phyloP scores from a whole-genome alignment of 257 asterid species.

The Solanum piurae region DNA sequence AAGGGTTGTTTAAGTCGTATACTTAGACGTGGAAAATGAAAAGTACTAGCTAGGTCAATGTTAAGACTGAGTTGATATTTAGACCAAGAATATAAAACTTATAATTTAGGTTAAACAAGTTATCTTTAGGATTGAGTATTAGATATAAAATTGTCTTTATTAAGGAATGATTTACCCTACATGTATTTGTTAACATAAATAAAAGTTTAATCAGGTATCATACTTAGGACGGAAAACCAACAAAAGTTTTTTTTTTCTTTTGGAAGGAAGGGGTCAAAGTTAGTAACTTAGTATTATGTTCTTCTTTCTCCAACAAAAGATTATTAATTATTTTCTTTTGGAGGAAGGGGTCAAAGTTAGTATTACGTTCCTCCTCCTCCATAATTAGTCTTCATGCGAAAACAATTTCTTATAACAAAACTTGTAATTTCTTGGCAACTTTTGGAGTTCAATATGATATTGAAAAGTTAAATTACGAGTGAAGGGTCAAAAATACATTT shows the following conservation, averaged over 20 bases:
- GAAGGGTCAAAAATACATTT: background rate
- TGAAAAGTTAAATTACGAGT: background rate
- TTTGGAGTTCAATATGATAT: background rate
- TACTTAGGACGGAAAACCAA: background rate
- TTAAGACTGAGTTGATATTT: background rate
- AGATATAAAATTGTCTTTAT: background rate
- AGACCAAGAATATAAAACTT: background rate
- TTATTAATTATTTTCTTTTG: background rate
- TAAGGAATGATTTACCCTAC: fast-evolving
- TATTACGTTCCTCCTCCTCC: background rate
- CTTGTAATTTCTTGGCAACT: background rate
- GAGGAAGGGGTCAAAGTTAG: background rate
- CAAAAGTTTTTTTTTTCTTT: too few relatives aligned
- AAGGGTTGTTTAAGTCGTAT: background rate
- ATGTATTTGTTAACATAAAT: too few relatives aligned
- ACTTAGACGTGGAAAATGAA: background rate
- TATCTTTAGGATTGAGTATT: background rate
- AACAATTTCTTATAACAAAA: background rate
- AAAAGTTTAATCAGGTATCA: background rate
- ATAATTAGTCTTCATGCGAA: background rate
- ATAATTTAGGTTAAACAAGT: background rate
- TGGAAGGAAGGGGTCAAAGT: background rate
- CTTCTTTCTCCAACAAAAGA: background rate
- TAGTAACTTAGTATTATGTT: background rate
- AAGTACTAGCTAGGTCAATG: background rate